Conservation (phyloP, 2,329 filamentous ascomycete species). For the Botryotinia calthae region DNA sequence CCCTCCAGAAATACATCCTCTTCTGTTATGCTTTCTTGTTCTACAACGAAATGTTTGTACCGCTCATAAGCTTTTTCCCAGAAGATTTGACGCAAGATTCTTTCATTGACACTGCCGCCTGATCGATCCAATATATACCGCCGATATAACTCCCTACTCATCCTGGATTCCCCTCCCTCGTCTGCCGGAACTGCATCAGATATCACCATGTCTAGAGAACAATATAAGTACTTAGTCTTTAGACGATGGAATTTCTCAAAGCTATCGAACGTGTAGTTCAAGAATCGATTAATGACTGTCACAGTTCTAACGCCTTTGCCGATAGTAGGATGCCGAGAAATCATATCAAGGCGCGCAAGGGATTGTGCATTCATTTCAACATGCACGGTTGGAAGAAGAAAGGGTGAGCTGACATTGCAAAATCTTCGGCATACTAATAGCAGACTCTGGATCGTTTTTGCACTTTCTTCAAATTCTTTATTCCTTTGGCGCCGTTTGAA, state of each 20-base stretch:
- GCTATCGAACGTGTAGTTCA: background rate
- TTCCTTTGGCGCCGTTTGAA: background rate
- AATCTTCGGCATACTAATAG: background rate
- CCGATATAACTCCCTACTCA: background rate
- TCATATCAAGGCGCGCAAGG: background rate
- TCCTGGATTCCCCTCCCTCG: background rate
- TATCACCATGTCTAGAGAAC: background rate
- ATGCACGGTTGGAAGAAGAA: background rate
- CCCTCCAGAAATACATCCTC: background rate
- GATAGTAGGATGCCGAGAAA: background rate
- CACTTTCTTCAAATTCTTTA: background rate
- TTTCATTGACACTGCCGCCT: too few species aligned
- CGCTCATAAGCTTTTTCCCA: background rate
- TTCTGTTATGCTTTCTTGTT: background rate
- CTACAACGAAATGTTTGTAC: background rate
- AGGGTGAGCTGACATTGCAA: background rate
- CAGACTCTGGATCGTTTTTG: background rate
- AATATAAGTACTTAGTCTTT: background rate
- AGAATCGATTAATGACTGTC: background rate
- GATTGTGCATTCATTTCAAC: background rate
- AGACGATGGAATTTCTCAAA: background rate
- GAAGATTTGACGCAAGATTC: background rate
- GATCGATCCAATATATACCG: background rate
- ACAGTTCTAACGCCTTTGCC: background rate
- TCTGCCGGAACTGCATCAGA: background rate